Evolutionary conservation across 441 rosid species (phyloP).

Genomic region (Manihot esculenta): DNA sequence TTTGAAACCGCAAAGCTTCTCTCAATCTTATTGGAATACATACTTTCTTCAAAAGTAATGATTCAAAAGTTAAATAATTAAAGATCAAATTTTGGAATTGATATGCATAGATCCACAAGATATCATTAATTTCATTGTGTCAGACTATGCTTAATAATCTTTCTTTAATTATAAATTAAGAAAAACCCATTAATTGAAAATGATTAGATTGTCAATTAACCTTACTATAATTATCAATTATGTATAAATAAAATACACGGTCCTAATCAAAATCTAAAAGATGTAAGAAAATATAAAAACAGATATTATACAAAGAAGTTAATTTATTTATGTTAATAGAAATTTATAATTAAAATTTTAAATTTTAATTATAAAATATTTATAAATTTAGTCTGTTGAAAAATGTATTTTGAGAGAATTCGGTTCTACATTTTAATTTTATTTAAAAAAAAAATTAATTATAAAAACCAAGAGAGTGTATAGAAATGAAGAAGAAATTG

Average conservation of each 20-base stretch:
- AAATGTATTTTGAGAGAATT: no score
- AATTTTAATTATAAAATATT: no score
- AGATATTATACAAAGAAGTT: no score
- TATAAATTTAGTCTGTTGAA: no score
- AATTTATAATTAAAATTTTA: no score
- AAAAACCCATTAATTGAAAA: background rate
- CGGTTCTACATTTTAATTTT: no score
- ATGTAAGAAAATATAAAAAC: no score
- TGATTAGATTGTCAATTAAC: slow-evolving; percentile 10
- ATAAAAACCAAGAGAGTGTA: background rate
- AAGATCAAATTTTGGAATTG: background rate
- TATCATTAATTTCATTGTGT: slow-evolving; percentile 7
- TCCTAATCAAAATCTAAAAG: background rate
- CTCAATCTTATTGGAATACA: slow-evolving; percentile 9
- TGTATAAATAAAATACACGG: background rate
- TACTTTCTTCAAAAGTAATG: slow-evolving; percentile 11
- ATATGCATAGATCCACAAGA: slow-evolving; percentile 13
- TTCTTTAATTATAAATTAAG: slow-evolving; percentile 16
- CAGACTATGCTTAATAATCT: slow-evolving; percentile 11
- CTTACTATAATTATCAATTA: background rate
- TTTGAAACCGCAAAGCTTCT: slow-evolving; percentile 15
- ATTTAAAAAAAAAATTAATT: no score
- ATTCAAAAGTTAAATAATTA: slow-evolving; percentile 8
- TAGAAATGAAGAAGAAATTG: background rate
- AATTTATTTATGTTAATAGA: no score